Conservation (phyloP, 305 asterid genomes). For the Withania somnifera region DNA sequence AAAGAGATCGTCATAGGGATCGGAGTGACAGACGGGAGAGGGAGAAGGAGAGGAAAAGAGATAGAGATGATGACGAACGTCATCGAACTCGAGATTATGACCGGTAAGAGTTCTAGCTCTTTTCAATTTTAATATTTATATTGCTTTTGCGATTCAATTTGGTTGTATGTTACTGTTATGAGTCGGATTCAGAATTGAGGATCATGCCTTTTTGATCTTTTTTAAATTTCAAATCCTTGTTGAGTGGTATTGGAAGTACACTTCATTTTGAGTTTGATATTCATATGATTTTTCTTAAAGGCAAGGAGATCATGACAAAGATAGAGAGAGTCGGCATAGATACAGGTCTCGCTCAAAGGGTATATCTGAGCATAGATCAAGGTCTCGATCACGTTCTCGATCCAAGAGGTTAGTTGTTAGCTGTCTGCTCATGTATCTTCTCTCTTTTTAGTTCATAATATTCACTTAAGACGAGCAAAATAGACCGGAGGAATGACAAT, state of each 20-base stretch:
- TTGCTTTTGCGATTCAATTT: background rate
- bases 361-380: conserved; percentile 59
- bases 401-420: conserved; percentile 68
- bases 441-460: background rate
- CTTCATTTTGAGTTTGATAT: background rate
- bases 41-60: conserved; percentile 9
- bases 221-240: background rate
- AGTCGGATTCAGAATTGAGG: background rate
- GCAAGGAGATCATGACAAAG: conserved; percentile 63
- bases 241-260: background rate
- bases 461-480: background rate
- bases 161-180: background rate
- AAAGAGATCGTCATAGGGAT: conserved; percentile 5
- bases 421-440: background rate
- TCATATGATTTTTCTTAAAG: conserved; percentile 25
- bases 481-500: too few species aligned
- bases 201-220: background rate
- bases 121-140: background rate
- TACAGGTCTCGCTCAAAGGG: conserved; percentile 62
- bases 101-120: background rate
- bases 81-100: conserved; percentile 6
- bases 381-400: conserved; percentile 75
- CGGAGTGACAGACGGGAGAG: conserved; percentile 9
- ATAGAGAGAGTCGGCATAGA: conserved; percentile 60
- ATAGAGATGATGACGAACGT: conserved; percentile 29